Evolutionary conservation across 768 basidiomycete genomes (phyloP), one percentile per base, ranked within the genome.

Genomic region (Calvatia gigantea): DNA sequence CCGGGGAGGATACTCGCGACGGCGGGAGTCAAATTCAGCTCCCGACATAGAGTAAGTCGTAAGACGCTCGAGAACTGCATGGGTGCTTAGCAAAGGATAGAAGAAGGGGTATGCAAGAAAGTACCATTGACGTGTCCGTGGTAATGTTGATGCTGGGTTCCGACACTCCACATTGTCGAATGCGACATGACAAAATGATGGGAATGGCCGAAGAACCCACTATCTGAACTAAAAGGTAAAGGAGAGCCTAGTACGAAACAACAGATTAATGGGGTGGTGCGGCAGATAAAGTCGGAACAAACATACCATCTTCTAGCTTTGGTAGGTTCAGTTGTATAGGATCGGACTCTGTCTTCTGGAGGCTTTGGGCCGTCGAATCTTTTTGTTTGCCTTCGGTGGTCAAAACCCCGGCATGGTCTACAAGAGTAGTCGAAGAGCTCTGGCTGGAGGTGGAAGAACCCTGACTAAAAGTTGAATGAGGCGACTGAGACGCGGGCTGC

Each of bases 101-200:
- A 11, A 11, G 17, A 5, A 3, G 15, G 23, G 8, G 12, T 47
- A 12, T 27, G 23, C 6, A 47, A 19, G n/a, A 6, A 31, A 28
- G 17, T 11, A 42, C 50, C 51, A 43, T 32, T 52, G 19, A n/a
- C 11, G 14, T 14, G 42, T 21, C 29, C 33, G 33, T 42, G 23
- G 17, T 43, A 52, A 52, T 52, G 29, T 6, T 12, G 28, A 23
- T 52, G 50, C n/a, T 51, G 50, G n/a, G 37, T 9, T 33, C 41
- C 51, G n/a, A 52, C 43, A n/a, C 42, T 43, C 11, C 43, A 52
- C 51, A 52, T 42, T 6, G 3, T 43, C 31, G 51, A 29, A 23
- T 52, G 29, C 41, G 38, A 21, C 12, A 52, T 15, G 14, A 23
- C 41, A 11, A 52, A 42, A 52, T 52, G 14, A 33, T 52, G 51